Percentiles rank a stretch among this genome's conserved stretches.
These are phyloP conservation scores for Amphirosellinia nigrospora DNA, from an alignment of 495 filamentous ascomycete genomes.

Conservation along the genomic window DNA sequence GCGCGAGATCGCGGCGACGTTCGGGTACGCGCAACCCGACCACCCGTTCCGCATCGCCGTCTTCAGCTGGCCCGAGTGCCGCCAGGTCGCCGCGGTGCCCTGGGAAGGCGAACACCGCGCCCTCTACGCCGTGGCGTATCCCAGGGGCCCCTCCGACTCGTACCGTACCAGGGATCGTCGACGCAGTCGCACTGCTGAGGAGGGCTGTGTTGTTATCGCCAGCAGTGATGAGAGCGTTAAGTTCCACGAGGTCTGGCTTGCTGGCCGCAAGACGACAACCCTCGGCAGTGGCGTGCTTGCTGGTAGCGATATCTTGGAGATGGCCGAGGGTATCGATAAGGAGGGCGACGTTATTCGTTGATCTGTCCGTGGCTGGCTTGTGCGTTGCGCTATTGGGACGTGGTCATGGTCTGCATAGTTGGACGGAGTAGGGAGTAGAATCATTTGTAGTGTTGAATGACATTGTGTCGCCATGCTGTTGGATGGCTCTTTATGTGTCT, in stretches of 20 bases:
- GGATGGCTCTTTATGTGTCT: neutral
- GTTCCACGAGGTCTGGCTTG: conserved; percentile 93
- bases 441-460: neutral
- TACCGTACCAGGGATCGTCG: conserved; percentile 33
- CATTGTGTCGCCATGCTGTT: neutral
- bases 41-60: conserved; percentile 91
- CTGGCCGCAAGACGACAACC: conserved; percentile 61
- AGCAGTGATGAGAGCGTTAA: conserved; percentile 93
- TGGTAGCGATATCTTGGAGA: conserved; percentile 87
- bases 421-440: neutral
- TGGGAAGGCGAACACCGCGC: conserved; percentile 85
- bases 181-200: conserved; percentile 66
- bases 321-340: conserved; percentile 82
- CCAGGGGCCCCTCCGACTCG: conserved; percentile 60
- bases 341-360: conserved; percentile 67
- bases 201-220: conserved; percentile 93
- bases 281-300: conserved; percentile 72
- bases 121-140: conserved; percentile 75
- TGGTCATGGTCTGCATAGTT: neutral
- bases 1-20: conserved; percentile 88
- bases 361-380: conserved; percentile 16
- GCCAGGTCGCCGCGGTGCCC: conserved; percentile 85
- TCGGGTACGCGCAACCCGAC: conserved; percentile 94
- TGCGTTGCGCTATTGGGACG: neutral
- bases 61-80: conserved; percentile 94